Conservation (phyloP, 306 rosid genomes). For the Prinsepia uniflora region DNA sequence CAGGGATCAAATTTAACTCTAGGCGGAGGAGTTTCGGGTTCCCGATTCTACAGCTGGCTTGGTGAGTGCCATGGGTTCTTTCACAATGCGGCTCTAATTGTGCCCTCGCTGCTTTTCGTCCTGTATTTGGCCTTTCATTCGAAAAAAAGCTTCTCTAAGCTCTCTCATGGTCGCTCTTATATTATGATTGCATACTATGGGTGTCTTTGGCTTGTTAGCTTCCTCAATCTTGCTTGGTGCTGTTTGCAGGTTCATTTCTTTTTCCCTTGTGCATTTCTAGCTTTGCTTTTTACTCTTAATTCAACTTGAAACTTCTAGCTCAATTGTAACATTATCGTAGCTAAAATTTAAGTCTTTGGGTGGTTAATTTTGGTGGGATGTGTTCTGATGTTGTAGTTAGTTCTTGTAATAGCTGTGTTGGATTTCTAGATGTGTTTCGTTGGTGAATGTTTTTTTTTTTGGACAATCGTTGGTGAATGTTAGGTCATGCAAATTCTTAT, state of each 20-base stretch:
- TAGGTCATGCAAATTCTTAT: background rate
- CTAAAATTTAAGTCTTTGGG: background rate
- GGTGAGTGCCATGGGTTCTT: conserved; percentile 65
- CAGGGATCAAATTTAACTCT: conserved; percentile 31
- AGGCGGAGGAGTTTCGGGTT: conserved; percentile 27
- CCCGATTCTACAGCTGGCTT: conserved; percentile 37
- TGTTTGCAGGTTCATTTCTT: conserved; percentile 54
- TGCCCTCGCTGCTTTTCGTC: conserved; percentile 37
- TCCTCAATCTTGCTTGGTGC: conserved; percentile 74
- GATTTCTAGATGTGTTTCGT: no score
- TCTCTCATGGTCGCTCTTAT: conserved; percentile 53
- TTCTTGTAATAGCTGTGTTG: no score
- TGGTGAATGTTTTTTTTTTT: no score
- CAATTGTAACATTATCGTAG: background rate
- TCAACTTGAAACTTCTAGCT: conserved; percentile 2
- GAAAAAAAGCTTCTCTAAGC: conserved; percentile 42
- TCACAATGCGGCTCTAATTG: conserved; percentile 42
- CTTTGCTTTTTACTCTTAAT: background rate
- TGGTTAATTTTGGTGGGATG: background rate
- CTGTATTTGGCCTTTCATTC: conserved; percentile 47
- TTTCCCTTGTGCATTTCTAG: background rate
- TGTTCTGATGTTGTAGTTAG: no score
- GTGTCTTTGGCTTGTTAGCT: conserved; percentile 49
- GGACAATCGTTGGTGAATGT: no score
- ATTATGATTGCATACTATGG: conserved; percentile 48